Base-by-base conservation (phyloP, 371 early-diverging fungal genomes). In the Lichtheimia hyalospora region DNA sequence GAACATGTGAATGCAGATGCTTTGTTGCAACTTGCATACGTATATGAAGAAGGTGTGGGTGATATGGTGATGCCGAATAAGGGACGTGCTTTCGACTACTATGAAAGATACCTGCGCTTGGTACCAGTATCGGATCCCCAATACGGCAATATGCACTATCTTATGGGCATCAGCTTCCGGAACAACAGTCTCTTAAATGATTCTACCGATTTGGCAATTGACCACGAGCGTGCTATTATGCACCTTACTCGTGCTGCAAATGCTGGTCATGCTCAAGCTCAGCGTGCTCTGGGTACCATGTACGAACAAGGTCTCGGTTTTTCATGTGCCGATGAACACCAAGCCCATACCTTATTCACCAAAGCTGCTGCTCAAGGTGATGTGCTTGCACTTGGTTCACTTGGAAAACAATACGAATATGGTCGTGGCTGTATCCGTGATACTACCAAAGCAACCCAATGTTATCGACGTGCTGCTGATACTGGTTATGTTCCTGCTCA, bases 311-410 rank as follows among this genome's bases (percentile, higher is more conserved):
- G 61, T 15, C 50, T 57, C 15, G 57, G 58, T 16, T 21, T 53
- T 12, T 21, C 56, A 5, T 34, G 34, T 34, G 41, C 46, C 14
- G 48, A 52, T 24, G 46, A 58, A 40, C 15, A 52, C 10, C 46
- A 62, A 13, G 67, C 67, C 12, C 58, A 57, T 25, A 20, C 24
- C 5, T 42, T 63, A 8, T 70, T 70, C 39, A 44, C 52, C 42
- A 53, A 51, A 12, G 70, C 70, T 14, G 70, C 70, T 2, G 51
- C 40, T 4, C 70, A 66, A 50, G 61, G 64, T 6, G 66, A 70
- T 52, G 21, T 52, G 10, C 43, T 57, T 7, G 59, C 70, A 6
- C 28, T 60, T 15, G 63, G 66, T 5, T 60, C 51, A 23, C 55
- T 70, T 39, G 70, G 63, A 15, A 60, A 68, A 20, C 57, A 60